A percentile compares a stretch with the other conserved stretches of the same genome.
Conservation (phyloP, 768 basidiomycete genomes). For the Rhizopogon sp. region DNA sequence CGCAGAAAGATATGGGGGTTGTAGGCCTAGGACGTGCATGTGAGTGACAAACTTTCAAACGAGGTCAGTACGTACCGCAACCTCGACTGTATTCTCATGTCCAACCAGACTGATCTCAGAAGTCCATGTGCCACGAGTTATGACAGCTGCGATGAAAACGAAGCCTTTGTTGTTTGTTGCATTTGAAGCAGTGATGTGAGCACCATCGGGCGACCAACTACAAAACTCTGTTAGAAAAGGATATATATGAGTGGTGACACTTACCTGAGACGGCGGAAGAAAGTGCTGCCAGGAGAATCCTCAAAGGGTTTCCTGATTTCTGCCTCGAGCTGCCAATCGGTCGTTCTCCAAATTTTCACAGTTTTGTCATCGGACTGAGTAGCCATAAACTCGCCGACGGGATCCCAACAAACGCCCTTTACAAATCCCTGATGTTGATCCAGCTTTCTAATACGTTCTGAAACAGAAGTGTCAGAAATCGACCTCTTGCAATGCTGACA, state of each 20-base stretch:
- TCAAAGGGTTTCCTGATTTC: conserved; percentile 89
- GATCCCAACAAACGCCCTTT: conserved; percentile 99
- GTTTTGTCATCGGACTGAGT: conserved; percentile 96
- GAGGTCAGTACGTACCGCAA: conserved; percentile 57
- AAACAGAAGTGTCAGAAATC: background rate
- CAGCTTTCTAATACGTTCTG: conserved; percentile 80
- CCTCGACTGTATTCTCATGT: conserved; percentile 95
- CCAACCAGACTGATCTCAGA: conserved; percentile 93
- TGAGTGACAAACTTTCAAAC: background rate
- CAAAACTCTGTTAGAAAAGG: background rate
- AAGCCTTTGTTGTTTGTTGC: conserved; percentile 95
- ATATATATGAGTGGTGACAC: background rate
- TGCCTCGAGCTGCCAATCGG: conserved; percentile 83
- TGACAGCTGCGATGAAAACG: conserved; percentile 96
- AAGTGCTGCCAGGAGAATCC: conserved; percentile 91
- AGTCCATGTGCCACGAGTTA: conserved; percentile 84
- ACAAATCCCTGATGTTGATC: conserved; percentile 94
- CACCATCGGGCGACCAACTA: conserved; percentile 99
- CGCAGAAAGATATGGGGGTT: conserved; percentile 93
- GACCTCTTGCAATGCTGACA: background rate
- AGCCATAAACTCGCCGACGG: conserved; percentile 96
- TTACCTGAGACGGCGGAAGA: conserved; percentile 87
- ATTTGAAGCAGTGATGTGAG: conserved; percentile 95
- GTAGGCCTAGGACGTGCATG: conserved; percentile 56
- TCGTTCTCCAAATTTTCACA: conserved; percentile 95